These are phyloP conservation scores for Kazachstania taianensis DNA, from an alignment of 805 yeast genomes.

Conservation along the genomic window DNA sequence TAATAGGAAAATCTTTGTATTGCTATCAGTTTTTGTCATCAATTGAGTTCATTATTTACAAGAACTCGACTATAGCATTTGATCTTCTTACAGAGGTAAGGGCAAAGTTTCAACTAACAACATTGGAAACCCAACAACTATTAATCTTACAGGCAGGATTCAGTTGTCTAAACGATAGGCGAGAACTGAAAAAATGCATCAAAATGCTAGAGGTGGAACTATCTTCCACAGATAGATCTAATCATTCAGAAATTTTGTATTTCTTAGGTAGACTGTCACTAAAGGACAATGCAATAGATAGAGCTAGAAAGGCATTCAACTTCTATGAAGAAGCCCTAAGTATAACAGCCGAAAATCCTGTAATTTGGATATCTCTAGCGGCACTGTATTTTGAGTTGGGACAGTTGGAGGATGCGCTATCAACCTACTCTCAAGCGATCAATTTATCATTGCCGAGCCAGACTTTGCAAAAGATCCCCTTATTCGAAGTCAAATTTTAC, in stretches of 20 bases:
- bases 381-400: conserved; percentile 46
- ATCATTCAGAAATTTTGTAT: conserved; percentile 9
- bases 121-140: conserved; percentile 8
- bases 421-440: conserved; percentile 59
- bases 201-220: conserved; percentile 7
- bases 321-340: conserved; percentile 15
- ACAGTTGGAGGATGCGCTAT: conserved; percentile 55
- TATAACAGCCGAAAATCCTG: conserved; percentile 27
- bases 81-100: conserved; percentile 7
- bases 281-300: conserved; percentile 8
- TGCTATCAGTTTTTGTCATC: conserved; percentile 11
- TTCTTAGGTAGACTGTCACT: conserved; percentile 11
- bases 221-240: conserved; percentile 3
- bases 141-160: conserved; percentile 8
- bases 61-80: conserved; percentile 3
- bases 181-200: conserved; percentile 1
- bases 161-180: conserved; percentile 3
- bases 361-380: conserved; percentile 61
- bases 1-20: conserved; percentile 10
- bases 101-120: conserved; percentile 8
- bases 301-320: conserved; percentile 13
- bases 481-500: conserved; percentile 7
- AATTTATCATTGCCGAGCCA: conserved; percentile 25
- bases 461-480: background rate
- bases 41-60: conserved; percentile 6